Base-by-base conservation (phyloP, 2,329 filamentous ascomycete genomes). In the Myriosclerotinia scirpicola region DNA sequence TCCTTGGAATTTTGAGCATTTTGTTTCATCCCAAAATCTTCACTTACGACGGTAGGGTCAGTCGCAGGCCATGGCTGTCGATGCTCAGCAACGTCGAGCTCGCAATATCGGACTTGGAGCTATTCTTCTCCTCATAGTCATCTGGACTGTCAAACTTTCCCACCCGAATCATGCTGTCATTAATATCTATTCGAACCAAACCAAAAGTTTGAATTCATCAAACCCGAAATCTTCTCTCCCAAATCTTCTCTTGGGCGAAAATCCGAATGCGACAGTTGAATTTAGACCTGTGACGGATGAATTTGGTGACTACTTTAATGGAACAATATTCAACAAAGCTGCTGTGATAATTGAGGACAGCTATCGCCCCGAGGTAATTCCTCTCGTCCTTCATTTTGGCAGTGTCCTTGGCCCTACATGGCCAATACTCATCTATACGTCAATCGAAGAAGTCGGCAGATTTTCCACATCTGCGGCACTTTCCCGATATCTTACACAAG, bases 391-490 rank as follows among this genome's bases (percentile, higher is more conserved):
- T 17, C 78, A 80, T 65, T 80, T 78, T 68, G 71, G 75, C 50
- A 73, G 72, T 53, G 76, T 80, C 14, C 77, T 82, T 5, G 81
- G 80, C 0, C 79, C 80, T 12, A 69, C 70, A 12, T 82, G 80
- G 80, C 80, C 80, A 5, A 77, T 82, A 50, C 74, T 81, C 30
- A 77, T 81, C 53, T 80, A 79, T 69, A 82, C 81, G 7, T 75
- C 76, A 1, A 69, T 75, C n/a, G 71, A 73, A 64, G 66, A 69
- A 0, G 64, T 72, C 0, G 67, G 66, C 2, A 67, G 69, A 44
- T 76, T 75, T 22, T 75, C 75, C 34, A 66, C 76, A 38, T 78
- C 77, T 4, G 75, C 77, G 1, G 69, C 79, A 14, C 77, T 80
- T 64, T 72, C 73, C 14, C 79, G 78, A 7, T 77, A 78, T n/a